These are phyloP conservation scores for Vitis hybrid DNA, from an alignment of 177 flowering plant genomes.

Conservation along the genomic window DNA sequence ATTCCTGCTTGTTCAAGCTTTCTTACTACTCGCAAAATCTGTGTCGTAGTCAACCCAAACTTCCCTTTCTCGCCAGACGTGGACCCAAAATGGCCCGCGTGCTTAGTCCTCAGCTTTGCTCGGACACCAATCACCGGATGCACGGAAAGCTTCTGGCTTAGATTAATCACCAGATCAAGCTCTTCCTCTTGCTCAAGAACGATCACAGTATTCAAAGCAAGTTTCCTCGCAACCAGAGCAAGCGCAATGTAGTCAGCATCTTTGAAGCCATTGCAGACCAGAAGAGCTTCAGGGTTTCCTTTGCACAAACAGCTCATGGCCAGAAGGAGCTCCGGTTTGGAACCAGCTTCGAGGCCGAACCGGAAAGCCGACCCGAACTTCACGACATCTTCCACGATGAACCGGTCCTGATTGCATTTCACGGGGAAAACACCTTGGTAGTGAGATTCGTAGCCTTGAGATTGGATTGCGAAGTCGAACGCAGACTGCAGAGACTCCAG, in stretches of 20 bases:
- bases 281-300: conserved; percentile 72
- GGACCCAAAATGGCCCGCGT: conserved; percentile 92
- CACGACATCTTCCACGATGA: conserved; percentile 88
- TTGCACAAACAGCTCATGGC: conserved; percentile 92
- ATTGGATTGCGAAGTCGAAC: conserved; percentile 62
- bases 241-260: conserved; percentile 88
- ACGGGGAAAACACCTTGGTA: conserved; percentile 99
- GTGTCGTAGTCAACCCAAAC: conserved; percentile 80
- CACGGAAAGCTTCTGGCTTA: conserved; percentile 57
- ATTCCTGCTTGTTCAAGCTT: conserved; percentile 63
- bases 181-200: conserved; percentile 98
- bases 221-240: conserved; percentile 71
- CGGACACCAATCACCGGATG: conserved; percentile 84
- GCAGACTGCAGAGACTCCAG: conserved; percentile 81
- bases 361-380: conserved; percentile 65
- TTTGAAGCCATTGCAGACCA: conserved; percentile 93
- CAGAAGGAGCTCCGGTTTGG: conserved; percentile 94
- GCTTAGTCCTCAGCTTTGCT: conserved; percentile 92
- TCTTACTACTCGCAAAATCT: conserved; percentile 70
- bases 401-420: conserved; percentile 94
- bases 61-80: conserved; percentile 98
- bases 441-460: conserved; percentile 67
- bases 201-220: conserved; percentile 70
- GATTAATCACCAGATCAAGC: conserved; percentile 73
- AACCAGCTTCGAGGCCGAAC: conserved; percentile 96